Base-by-base conservation (phyloP, 108 stramenopile genomes). In the Poteriospumella lacustris region DNA sequence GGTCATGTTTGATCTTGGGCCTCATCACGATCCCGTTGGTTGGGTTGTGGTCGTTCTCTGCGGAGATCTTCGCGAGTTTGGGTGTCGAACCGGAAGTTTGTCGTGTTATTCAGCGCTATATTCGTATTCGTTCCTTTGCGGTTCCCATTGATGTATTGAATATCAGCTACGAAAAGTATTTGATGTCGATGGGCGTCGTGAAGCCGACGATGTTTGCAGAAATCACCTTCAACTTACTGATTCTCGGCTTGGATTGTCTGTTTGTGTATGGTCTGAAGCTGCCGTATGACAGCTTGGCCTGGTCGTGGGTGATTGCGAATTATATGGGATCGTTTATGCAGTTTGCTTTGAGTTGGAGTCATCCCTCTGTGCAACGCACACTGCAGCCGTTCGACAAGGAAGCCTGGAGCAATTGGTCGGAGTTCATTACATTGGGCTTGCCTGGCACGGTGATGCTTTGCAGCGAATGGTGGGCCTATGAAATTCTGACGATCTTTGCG, bases 381-480 rank as follows among this genome's bases (percentile, higher is more conserved):
- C 28, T 44, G 3, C 70, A 73, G 42, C 43, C 47, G 5, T 56
- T 12, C 26, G 33, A 42, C 36, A 5, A 3, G 28, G 5, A 73
- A 52, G 70, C 70, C 33, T 56, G 12, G 31, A 42, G 26, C 5
- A 36, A 73, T 12, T 52, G 43, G 47, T 12, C 5, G 31, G 70
- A 73, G 33, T 73, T 73, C 36, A 39, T 73, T 56, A 5, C 5
- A 24, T 31, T 73, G 5, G 70, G 70, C 19, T 56, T 73, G 47
- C 70, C 70, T 29, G 70, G 44, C 24, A 52, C 44, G 5, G 70
- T 56, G 12, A 73, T 73, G 70, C 41, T 73, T 29, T 73, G 70
- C 70, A 52, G 44, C 31, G 70, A 73, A 33, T 73, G 70, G 70
- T 73, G 70, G 70, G 70, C 70, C 5, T 73, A 52, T 33, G 70